Conservation (phyloP, 2,329 filamentous ascomycete genomes). For the Phaeosphaeria sp. region DNA sequence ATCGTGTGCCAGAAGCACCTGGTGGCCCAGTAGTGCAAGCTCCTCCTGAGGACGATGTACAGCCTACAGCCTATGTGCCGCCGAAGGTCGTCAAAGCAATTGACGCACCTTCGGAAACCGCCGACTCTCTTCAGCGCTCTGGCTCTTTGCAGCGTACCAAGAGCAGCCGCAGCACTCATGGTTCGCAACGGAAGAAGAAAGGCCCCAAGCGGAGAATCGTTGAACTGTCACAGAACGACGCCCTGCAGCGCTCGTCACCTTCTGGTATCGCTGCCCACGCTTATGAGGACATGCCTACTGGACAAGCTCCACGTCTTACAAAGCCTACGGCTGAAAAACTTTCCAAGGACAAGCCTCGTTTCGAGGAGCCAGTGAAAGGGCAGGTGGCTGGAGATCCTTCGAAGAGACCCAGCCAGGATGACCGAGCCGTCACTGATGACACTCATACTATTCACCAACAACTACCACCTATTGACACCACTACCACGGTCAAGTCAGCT, state of each 20-base stretch:
- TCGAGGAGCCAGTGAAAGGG: conserved; percentile 34
- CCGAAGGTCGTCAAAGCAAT: conserved; percentile 59
- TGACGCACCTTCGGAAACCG: conserved; percentile 23
- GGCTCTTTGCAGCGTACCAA: conserved; percentile 44
- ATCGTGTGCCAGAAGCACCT: conserved; percentile 77
- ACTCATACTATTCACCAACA: conserved; percentile 34
- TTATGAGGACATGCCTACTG: conserved; percentile 27
- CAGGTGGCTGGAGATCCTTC: conserved; percentile 37
- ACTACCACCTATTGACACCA: conserved; percentile 42
- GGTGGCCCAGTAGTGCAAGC: conserved; percentile 80
- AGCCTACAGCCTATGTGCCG: conserved; percentile 63
- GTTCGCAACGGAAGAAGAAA: conserved; percentile 65
- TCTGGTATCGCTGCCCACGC: conserved; percentile 38
- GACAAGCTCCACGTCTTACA: conserved; percentile 23
- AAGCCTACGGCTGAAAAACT: conserved; percentile 18
- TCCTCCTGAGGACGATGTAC: conserved; percentile 63
- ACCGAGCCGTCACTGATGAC: conserved; percentile 25
- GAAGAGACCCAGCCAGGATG: conserved; percentile 32
- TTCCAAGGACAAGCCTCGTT: conserved; percentile 27
- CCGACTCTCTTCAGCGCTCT: conserved; percentile 29
- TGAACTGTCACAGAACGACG: conserved; percentile 59
- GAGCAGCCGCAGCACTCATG: conserved; percentile 43
- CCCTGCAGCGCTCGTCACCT: conserved; percentile 38
- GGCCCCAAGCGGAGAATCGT: conserved; percentile 63
- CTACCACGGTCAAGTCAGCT: conserved; percentile 23